Base-by-base conservation (phyloP, 805 yeast species). In the Wickerhamiella hasegawae region DNA sequence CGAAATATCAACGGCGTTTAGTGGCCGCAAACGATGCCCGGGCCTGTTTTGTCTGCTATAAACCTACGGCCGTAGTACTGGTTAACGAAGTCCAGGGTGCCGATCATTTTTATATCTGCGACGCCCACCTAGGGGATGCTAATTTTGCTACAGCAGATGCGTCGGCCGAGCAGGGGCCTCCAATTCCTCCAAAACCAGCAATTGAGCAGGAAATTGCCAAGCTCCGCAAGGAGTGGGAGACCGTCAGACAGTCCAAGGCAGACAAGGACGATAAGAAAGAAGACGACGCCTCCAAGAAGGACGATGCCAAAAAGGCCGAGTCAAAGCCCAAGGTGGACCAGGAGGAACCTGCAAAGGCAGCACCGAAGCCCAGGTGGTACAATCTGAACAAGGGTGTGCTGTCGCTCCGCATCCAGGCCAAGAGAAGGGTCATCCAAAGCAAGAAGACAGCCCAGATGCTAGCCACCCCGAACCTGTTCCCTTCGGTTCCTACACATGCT, bases 41-140 rank as follows among this genome's bases (percentile, higher is more conserved):
- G 42, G 59, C 76, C 1, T 72, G 78, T 45, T 45, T 48, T 28
- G 50, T 71, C 11, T 72, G 78, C 57, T 69, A 61, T 49, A 66
- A 66, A 40, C 74, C 77, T 1, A 56, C 73, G 1, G 34, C 55
- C 3, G 54, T 59, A 1, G 78, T 72, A 18, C 52, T 72, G 34
- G 57, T 71, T 9, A 55, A 68, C 9, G 57, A 58, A 19, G 63
- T 60, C 38, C 64, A 63, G 30, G 54, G 48, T 15, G 45, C 54
- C 3, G 78, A 73, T 46, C 68, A 62, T 47, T 68, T 73, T 48
- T 72, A 69, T 46, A 55, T 61, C 1, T 73, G 78, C 47, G 57
- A 59, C 19, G 37, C 57, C 12, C 78, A 72, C 49, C 51, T 71
- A 34, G 40, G 47, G 8, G 78, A 73, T 45, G 47, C 49, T 4